A percentile compares a stretch with the other conserved stretches of the same genome.
These are phyloP conservation scores for Lyophyllum shimeji DNA, from an alignment of 768 basidiomycete genomes.

Conservation along the genomic window DNA sequence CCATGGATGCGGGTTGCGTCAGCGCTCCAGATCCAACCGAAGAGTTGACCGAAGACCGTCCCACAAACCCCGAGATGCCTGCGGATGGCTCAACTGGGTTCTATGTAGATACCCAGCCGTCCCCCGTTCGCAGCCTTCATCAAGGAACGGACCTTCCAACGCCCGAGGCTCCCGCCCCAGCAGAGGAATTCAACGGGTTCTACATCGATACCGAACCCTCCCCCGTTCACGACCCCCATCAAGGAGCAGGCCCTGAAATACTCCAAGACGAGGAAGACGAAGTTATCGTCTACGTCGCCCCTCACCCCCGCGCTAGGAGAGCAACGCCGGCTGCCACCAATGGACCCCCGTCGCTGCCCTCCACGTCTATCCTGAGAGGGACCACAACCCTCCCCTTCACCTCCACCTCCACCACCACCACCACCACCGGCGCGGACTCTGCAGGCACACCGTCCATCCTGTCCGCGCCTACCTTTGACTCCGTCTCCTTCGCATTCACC, in stretches of 20 bases:
- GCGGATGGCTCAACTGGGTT: conserved; percentile 19
- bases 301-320: conserved; percentile 52
- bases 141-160: conserved; percentile 13
- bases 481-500: conserved; percentile 35
- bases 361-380: conserved; percentile 26
- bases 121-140: conserved; percentile 11
- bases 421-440: background rate
- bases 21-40: background rate
- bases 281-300: conserved; percentile 75
- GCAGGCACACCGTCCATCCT: background rate
- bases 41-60: background rate
- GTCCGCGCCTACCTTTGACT: conserved; percentile 23
- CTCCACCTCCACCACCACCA: background rate
- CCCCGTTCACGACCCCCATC: conserved; percentile 10
- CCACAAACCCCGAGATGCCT: too few relatives aligned
- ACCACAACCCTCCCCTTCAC: conserved; percentile 12
- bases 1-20: background rate
- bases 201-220: conserved; percentile 43
- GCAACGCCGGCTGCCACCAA: conserved; percentile 11
- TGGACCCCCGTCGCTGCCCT: conserved; percentile 8
- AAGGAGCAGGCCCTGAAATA: conserved; percentile 12
- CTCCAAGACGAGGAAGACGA: conserved; percentile 54
- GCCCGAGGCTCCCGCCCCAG: background rate
- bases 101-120: conserved; percentile 43
- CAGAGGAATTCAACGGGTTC: conserved; percentile 19